Percentiles rank a stretch among this genome's conserved stretches.
Conservation (phyloP, 768 basidiomycete species). For the Trametes gibbosa region DNA sequence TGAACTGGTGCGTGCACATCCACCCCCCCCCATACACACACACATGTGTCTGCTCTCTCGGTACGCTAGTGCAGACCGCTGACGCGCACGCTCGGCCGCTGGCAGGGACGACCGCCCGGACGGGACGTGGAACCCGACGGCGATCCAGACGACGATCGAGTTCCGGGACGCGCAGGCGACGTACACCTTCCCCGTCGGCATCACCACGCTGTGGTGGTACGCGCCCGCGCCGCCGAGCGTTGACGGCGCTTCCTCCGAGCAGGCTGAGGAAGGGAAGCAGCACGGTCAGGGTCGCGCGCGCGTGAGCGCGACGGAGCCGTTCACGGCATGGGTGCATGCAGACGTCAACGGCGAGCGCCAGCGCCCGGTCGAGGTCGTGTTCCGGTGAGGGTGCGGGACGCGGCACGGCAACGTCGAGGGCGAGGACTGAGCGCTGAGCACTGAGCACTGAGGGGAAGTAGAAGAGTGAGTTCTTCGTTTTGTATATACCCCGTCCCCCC, state of each 20-base stretch:
- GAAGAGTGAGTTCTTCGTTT: neutral
- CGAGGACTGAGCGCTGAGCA: too few relatives aligned
- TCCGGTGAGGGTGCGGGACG: neutral
- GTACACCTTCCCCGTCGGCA: constrained; percentile 78
- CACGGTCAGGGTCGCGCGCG: neutral
- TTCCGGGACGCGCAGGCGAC: constrained; percentile 62
- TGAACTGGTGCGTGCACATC: constrained; percentile 50
- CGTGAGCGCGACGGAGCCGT: neutral
- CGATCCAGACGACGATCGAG: constrained; percentile 57
- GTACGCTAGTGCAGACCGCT: neutral
- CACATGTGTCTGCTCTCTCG: neutral
- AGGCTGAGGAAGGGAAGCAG: neutral
- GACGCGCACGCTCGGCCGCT: neutral
- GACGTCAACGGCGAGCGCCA: constrained; percentile 10
- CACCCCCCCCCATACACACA: neutral
- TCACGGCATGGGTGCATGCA: constrained; percentile 11
- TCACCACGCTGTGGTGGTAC: constrained; percentile 57
- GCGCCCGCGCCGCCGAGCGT: constrained; percentile 20
- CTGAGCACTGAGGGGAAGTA: too few relatives aligned
- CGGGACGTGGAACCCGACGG: constrained; percentile 52
- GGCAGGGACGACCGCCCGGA: constrained; percentile 46
- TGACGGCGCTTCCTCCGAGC: too few relatives aligned
- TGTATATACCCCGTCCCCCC: neutral
- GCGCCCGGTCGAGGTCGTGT: constrained; percentile 5
- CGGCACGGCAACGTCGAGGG: too few relatives aligned